Evolutionary conservation across 768 basidiomycete species (phyloP).

Genomic region (Cystoderma amianthinum): DNA sequence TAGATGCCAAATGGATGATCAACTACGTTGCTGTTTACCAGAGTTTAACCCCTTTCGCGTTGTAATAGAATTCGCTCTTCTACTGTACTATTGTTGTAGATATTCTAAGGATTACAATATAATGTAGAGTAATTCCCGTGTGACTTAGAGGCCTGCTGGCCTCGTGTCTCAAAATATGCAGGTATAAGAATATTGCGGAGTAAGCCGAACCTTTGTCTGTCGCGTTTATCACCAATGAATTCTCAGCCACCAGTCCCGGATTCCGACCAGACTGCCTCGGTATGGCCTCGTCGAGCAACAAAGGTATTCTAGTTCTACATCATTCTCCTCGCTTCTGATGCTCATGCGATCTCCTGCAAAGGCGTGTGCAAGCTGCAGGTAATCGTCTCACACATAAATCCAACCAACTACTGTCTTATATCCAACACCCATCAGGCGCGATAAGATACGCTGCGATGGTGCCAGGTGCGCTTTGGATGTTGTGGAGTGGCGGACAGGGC

Average conservation of each 20-base stretch:
- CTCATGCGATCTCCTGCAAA: slow-evolving; percentile 17
- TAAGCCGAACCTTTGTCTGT: slow-evolving; percentile 21
- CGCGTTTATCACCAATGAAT: slow-evolving; percentile 29
- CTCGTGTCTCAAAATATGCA: background rate
- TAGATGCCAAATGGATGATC: slow-evolving; percentile 51
- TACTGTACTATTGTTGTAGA: too few species aligned
- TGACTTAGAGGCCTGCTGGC: too few species aligned
- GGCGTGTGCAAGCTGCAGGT: slow-evolving; percentile 62
- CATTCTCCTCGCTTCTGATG: slow-evolving; percentile 6
- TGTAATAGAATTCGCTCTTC: too few species aligned
- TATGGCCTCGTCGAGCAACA: slow-evolving; percentile 44
- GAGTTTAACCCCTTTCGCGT: too few species aligned
- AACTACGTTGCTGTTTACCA: slow-evolving; percentile 49
- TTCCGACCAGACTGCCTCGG: slow-evolving; percentile 42
- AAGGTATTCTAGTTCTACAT: slow-evolving; percentile 29
- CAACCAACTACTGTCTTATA: too few species aligned
- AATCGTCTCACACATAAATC: slow-evolving; percentile 14
- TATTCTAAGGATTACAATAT: too few species aligned
- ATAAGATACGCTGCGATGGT: slow-evolving; percentile 58
- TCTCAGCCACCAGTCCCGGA: slow-evolving; percentile 34
- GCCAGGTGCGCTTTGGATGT: slow-evolving; percentile 27
- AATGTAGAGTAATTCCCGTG: too few species aligned
- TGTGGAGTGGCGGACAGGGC: slow-evolving; percentile 1
- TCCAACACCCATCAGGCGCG: slow-evolving; percentile 32
- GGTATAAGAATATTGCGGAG: slow-evolving; percentile 15